Conservation (phyloP, 805 yeast genomes). For the Candida tallmaniae region DNA sequence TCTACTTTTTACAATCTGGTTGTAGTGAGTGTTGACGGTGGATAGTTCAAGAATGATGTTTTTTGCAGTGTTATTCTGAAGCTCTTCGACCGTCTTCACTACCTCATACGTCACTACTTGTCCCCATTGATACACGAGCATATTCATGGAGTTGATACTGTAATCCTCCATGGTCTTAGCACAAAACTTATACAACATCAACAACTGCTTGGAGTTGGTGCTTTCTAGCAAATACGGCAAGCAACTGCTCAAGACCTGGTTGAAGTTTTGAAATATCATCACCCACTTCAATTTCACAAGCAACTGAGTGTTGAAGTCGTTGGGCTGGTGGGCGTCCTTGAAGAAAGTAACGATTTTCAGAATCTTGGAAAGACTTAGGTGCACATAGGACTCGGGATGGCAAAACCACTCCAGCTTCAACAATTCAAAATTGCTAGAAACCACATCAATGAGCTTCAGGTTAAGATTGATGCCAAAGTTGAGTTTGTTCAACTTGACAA, state of each 20-base stretch:
- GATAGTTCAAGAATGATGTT: constrained; percentile 1
- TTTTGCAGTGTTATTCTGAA: neutral
- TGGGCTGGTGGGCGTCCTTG: constrained; percentile 16
- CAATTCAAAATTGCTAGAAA: constrained; percentile 13
- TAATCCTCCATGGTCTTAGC: constrained; percentile 14
- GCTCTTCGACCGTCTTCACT: neutral
- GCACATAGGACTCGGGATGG: constrained; percentile 14
- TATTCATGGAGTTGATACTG: constrained; percentile 16
- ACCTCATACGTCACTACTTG: constrained; percentile 6
- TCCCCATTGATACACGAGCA: constrained; percentile 26
- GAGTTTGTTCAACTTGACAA: constrained; percentile 20
- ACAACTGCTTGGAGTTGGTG: constrained; percentile 12
- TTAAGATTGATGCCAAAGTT: constrained; percentile 12
- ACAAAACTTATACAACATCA: constrained; percentile 17
- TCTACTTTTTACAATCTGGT: constrained; percentile 1
- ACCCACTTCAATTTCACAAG: constrained; percentile 24
- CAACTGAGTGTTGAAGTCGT: constrained; percentile 16
- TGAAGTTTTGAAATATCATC: constrained; percentile 24
- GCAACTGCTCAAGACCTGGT: constrained; percentile 13
- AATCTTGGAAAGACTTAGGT: constrained; percentile 10
- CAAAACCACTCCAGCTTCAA: constrained; percentile 16
- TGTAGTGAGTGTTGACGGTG: constrained; percentile 3
- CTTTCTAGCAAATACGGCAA: constrained; percentile 17
- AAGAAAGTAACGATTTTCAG: constrained; percentile 17
- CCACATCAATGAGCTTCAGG: constrained; percentile 10